phyloP scores from a whole-genome alignment of 371 early-diverging fungal genomes.

The Lichtheimia corymbifera region DNA sequence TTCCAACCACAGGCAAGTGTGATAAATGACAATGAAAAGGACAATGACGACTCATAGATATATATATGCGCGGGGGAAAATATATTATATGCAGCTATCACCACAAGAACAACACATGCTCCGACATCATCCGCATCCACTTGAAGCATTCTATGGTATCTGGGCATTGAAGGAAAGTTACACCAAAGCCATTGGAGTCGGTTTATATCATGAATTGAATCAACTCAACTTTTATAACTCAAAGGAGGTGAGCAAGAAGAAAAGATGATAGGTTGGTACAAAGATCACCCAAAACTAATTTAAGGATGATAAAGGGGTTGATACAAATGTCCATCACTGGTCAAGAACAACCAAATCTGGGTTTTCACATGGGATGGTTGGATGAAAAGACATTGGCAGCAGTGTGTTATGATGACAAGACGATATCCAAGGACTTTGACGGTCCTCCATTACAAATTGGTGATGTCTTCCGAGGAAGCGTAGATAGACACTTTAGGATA shows the following conservation, averaged over 20 bases:
- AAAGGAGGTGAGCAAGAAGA: not conserved
- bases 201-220: slow-evolving; percentile 48
- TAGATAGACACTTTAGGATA: not conserved
- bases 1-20: slow-evolving; percentile 39
- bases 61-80: not conserved
- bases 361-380: slow-evolving; percentile 25
- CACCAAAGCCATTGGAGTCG: slow-evolving; percentile 62
- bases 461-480: not conserved
- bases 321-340: not conserved
- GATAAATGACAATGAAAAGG: not conserved
- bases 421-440: not conserved
- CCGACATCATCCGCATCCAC: slow-evolving; percentile 10
- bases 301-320: slow-evolving; percentile 7
- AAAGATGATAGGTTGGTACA: not conserved
- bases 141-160: slow-evolving; percentile 48
- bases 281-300: slow-evolving; percentile 9
- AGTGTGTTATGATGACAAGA: slow-evolving; percentile 1
- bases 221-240: slow-evolving; percentile 34
- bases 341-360: slow-evolving; percentile 13
- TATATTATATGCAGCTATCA: slow-evolving; percentile 27
- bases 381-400: slow-evolving; percentile 16
- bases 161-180: slow-evolving; percentile 71
- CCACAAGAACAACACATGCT: slow-evolving; percentile 30
- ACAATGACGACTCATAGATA: not conserved
- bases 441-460: not conserved